Percentiles rank a stretch among this genome's conserved stretches.
Conservation (phyloP, 495 filamentous ascomycete genomes). For the Aspergillus campestris region DNA sequence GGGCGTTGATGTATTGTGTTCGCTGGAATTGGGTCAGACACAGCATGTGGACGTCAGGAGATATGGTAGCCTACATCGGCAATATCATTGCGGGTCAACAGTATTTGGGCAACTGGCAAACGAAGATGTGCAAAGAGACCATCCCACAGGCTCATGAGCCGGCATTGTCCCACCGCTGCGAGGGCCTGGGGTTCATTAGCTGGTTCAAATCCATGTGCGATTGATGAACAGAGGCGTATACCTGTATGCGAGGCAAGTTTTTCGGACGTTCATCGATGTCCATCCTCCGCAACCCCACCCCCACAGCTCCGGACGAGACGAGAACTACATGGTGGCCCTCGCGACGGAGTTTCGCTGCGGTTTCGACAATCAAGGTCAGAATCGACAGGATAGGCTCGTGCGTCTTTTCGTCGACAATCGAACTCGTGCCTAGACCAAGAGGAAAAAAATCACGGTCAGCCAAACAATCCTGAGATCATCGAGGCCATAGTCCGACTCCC, state of each 20-base stretch:
- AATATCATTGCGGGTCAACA: conserved; percentile 95
- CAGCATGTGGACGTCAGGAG: neutral
- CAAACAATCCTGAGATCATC: neutral
- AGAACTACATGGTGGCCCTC: conserved; percentile 93
- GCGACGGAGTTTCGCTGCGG: conserved; percentile 70
- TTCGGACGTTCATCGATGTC: conserved; percentile 84
- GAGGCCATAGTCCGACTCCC: conserved; percentile 14
- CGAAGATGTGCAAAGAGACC: conserved; percentile 76
- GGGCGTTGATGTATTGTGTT: conserved; percentile 91
- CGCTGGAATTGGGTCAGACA: conserved; percentile 41
- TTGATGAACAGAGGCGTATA: conserved; percentile 13
- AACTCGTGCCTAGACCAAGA: conserved; percentile 69
- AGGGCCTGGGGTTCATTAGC: conserved; percentile 53
- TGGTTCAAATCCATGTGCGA: neutral
- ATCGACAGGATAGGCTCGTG: conserved; percentile 93
- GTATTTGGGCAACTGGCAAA: conserved; percentile 88
- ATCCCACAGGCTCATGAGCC: conserved; percentile 94
- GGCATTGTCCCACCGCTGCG: conserved; percentile 92
- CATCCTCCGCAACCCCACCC: conserved; percentile 83
- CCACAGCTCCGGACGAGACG: conserved; percentile 94
- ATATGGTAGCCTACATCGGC: conserved; percentile 58
- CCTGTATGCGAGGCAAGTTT: conserved; percentile 76
- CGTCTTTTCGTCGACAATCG: conserved; percentile 94
- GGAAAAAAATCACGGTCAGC: no score
- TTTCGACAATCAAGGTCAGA: conserved; percentile 84